phyloP scores from a whole-genome alignment of 495 filamentous ascomycete genomes.

The Astrothelium subdiscretum region DNA sequence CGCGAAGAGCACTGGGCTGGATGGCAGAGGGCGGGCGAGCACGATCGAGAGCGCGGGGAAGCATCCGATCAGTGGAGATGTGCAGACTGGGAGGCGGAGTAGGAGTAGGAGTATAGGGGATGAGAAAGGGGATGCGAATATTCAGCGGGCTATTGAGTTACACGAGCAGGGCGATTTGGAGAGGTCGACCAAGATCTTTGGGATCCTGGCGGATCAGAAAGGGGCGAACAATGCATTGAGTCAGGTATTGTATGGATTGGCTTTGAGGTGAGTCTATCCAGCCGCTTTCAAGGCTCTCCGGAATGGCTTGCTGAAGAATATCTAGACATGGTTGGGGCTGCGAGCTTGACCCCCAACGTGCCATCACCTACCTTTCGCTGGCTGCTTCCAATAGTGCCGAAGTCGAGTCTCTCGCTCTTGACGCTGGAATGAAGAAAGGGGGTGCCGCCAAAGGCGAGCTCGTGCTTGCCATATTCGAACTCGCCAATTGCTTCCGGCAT shows the following conservation, averaged over 20 bases:
- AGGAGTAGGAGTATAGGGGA: constrained; percentile 11
- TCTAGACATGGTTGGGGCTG: constrained; percentile 85
- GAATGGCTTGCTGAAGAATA: not conserved
- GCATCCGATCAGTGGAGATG: not conserved
- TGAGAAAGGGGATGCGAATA: constrained; percentile 52
- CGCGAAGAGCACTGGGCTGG: constrained; percentile 50
- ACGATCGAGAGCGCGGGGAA: constrained; percentile 7
- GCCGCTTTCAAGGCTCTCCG: constrained; percentile 19
- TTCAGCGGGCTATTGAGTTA: constrained; percentile 90
- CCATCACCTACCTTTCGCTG: constrained; percentile 69
- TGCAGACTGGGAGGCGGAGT: not conserved
- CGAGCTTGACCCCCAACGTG: constrained; percentile 53
- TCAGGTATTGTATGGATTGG: constrained; percentile 93
- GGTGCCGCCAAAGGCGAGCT: constrained; percentile 94
- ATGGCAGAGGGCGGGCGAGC: constrained; percentile 14
- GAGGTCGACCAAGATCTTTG: constrained; percentile 75
- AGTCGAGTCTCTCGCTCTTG: constrained; percentile 71
- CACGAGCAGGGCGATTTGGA: constrained; percentile 74
- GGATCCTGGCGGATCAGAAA: constrained; percentile 69
- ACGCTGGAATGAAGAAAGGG: constrained; percentile 84
- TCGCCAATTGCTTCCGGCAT: constrained; percentile 90
- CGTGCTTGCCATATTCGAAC: constrained; percentile 91
- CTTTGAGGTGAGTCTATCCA: constrained; percentile 57
- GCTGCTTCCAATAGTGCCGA: constrained; percentile 86
- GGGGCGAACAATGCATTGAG: constrained; percentile 85